These are phyloP conservation scores for Patellifolia procumbens DNA, from an alignment of 179 eudicot species.

Conservation along the genomic window DNA sequence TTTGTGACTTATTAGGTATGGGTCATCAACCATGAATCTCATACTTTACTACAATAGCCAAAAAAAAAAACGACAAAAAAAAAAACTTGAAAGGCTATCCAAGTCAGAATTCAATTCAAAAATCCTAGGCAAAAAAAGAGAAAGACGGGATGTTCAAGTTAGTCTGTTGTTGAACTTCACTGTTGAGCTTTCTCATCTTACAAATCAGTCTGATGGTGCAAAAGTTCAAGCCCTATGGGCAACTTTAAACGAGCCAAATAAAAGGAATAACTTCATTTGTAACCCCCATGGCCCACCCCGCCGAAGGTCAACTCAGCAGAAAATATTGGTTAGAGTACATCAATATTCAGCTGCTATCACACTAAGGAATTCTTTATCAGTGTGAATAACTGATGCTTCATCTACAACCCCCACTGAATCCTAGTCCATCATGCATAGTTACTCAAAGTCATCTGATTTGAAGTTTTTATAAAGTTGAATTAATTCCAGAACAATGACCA, in stretches of 20 bases:
- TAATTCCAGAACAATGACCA: neutral
- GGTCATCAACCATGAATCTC: neutral
- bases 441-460: neutral
- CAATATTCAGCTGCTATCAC: neutral
- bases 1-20: neutral
- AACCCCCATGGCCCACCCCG: neutral
- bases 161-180: too few species aligned
- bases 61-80: neutral
- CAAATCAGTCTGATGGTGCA: neutral
- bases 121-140: neutral
- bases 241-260: neutral
- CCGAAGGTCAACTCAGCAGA: neutral
- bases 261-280: neutral
- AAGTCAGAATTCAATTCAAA: neutral
- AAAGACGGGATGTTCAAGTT: too few species aligned
- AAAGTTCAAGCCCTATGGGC: neutral
- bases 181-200: too few species aligned
- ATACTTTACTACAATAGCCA: neutral
- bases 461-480: neutral
- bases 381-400: neutral
- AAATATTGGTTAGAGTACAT: neutral
- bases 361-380: neutral
- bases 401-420: neutral
- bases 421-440: neutral
- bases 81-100: neutral